Percentiles rank a stretch among this genome's conserved stretches.
These are phyloP conservation scores for Amoebophrya sp. DNA, from an alignment of 169 alveolate species.

Conservation along the genomic window DNA sequence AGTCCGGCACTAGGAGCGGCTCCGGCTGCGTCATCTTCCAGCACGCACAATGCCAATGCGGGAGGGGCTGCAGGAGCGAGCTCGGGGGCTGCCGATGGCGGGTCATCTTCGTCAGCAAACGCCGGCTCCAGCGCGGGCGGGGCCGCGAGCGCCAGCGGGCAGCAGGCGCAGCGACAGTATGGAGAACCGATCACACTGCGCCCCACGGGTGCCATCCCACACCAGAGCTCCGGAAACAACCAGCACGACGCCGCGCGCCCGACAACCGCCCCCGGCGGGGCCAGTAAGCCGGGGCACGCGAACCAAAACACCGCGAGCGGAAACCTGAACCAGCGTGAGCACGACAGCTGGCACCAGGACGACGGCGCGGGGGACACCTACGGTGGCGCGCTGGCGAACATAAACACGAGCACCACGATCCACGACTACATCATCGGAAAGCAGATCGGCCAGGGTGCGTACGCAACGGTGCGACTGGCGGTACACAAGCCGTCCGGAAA, in stretches of 20 bases:
- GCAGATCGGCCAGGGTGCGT: constrained; percentile 63
- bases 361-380: neutral
- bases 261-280: neutral
- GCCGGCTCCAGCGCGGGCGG: neutral
- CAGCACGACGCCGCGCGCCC: neutral
- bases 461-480: constrained; percentile 64
- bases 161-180: neutral
- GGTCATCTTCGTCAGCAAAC: neutral
- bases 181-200: neutral
- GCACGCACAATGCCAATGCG: neutral
- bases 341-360: neutral
- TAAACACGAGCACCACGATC: neutral
- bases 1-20: neutral
- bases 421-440: neutral
- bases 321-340: neutral
- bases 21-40: neutral
- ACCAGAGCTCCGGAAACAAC: neutral
- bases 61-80: neutral
- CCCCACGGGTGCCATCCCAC: neutral
- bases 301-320: neutral
- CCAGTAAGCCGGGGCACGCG: neutral
- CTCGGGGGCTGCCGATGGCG: neutral
- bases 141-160: neutral
- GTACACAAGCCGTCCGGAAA: constrained; percentile 43
- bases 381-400: neutral